phyloP scores from a whole-genome alignment of 75 land plant species.

The Chamaecyparis obtusa region DNA sequence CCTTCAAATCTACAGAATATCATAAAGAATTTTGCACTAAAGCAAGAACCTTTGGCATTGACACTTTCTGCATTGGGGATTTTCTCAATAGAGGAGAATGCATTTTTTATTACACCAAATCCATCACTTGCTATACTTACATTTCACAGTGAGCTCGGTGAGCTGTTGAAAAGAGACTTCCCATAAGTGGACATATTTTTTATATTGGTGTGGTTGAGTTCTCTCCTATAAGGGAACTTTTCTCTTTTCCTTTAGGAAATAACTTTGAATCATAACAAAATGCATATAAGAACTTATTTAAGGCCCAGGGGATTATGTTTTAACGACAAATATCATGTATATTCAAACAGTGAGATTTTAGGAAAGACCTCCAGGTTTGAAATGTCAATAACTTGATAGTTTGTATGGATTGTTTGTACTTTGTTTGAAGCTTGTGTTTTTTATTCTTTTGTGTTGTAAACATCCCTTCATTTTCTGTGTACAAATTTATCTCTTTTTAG shows the following conservation, averaged over 20 bases:
- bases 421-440: neutral
- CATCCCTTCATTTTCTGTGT: neutral
- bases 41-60: slow-evolving; percentile 56
- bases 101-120: slow-evolving; percentile 62
- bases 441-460: neutral
- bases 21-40: slow-evolving; percentile 44
- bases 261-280: slow-evolving; percentile 25
- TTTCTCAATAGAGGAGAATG: slow-evolving; percentile 27
- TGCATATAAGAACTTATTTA: neutral
- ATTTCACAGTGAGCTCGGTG: slow-evolving; percentile 60
- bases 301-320: neutral
- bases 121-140: slow-evolving; percentile 61
- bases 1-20: slow-evolving; percentile 40
- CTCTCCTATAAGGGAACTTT: slow-evolving; percentile 63
- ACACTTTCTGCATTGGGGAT: slow-evolving; percentile 55
- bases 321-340: neutral
- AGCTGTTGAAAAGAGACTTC: slow-evolving; percentile 56
- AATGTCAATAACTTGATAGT: neutral
- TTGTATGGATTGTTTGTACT: neutral
- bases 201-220: slow-evolving; percentile 76
- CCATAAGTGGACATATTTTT: slow-evolving; percentile 62
- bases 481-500: neutral
- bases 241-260: slow-evolving; percentile 59
- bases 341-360: neutral
- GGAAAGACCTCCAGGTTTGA: neutral